A percentile compares a stretch with the other conserved stretches of the same genome.
Evolutionary conservation across 225 moss, liverwort and hornwort species (phyloP).

Genomic region (Straminergon stramineum): DNA sequence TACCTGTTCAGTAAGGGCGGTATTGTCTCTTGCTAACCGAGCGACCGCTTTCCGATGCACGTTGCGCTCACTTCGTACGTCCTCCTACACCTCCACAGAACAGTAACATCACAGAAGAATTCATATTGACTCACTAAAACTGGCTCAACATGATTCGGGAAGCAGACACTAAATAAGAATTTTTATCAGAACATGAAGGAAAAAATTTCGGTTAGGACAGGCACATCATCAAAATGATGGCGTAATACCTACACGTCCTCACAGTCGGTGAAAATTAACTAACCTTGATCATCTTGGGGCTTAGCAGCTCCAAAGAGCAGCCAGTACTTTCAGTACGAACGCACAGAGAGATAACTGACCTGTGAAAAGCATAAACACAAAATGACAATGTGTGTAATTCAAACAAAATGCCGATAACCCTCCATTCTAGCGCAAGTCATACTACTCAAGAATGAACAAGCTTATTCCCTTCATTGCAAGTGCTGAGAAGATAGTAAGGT

Average conservation of each 20-base stretch:
- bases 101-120: conserved; percentile 22
- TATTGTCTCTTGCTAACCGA: conserved; percentile 41
- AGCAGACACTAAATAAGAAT: not conserved
- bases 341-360: conserved; percentile 33
- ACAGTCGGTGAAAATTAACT: conserved; percentile 17
- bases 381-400: conserved; percentile 13
- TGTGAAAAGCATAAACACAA: conserved; percentile 19
- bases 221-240: conserved; percentile 5
- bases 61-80: conserved; percentile 32
- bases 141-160: not conserved
- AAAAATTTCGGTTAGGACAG: not conserved
- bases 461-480: not conserved
- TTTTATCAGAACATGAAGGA: not conserved
- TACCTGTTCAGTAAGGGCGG: conserved; percentile 39
- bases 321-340: not conserved
- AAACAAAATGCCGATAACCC: not conserved
- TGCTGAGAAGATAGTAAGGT: not conserved
- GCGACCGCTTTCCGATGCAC: conserved; percentile 38
- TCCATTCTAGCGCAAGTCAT: not conserved
- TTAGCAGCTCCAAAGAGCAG: conserved; percentile 9
- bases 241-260: conserved; percentile 4
- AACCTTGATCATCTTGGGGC: conserved; percentile 12
- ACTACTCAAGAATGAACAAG: not conserved
- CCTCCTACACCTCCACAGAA: conserved; percentile 34
- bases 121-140: conserved; percentile 1